Percentiles rank a stretch among this genome's conserved stretches.
Evolutionary conservation across 768 basidiomycete genomes (phyloP).

Genomic region (Vararia minispora): DNA sequence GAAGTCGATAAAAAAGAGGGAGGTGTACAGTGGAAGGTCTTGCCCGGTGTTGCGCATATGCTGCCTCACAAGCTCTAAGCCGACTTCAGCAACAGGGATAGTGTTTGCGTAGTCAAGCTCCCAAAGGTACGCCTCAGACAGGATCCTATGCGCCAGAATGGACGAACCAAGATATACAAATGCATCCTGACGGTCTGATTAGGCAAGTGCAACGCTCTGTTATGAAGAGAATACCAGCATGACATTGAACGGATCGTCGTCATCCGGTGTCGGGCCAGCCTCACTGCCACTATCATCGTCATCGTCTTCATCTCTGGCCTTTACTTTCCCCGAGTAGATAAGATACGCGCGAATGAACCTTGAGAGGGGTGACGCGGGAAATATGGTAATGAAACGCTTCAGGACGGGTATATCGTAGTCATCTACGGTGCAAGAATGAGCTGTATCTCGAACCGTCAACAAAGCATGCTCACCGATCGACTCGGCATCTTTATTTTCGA

Average conservation of each 20-base stretch:
- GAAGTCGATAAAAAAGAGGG: neutral
- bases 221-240: slow-evolving; percentile 43
- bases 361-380: slow-evolving; percentile 49
- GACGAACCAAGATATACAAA: slow-evolving; percentile 41
- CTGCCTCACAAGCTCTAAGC: slow-evolving; percentile 42
- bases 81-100: slow-evolving; percentile 60
- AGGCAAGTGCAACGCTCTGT: too few species aligned
- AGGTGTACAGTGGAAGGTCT: slow-evolving; percentile 34
- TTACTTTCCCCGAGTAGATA: slow-evolving; percentile 37
- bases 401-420: slow-evolving; percentile 49
- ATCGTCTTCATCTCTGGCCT: slow-evolving; percentile 33
- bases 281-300: slow-evolving; percentile 15
- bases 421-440: slow-evolving; percentile 26
- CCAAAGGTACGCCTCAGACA: slow-evolving; percentile 50
- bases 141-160: slow-evolving; percentile 54
- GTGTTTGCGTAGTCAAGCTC: slow-evolving; percentile 69
- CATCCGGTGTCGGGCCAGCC: slow-evolving; percentile 12
- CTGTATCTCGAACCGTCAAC: slow-evolving; percentile 1
- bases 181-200: too few species aligned
- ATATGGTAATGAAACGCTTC: slow-evolving; percentile 48
- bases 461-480: slow-evolving; percentile 40
- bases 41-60: slow-evolving; percentile 50
- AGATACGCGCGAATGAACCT: slow-evolving; percentile 59
- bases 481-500: slow-evolving; percentile 66
- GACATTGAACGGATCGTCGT: slow-evolving; percentile 46